phyloP scores from a whole-genome alignment of 2,329 filamentous ascomycete genomes.

The Cercospora janseana region DNA sequence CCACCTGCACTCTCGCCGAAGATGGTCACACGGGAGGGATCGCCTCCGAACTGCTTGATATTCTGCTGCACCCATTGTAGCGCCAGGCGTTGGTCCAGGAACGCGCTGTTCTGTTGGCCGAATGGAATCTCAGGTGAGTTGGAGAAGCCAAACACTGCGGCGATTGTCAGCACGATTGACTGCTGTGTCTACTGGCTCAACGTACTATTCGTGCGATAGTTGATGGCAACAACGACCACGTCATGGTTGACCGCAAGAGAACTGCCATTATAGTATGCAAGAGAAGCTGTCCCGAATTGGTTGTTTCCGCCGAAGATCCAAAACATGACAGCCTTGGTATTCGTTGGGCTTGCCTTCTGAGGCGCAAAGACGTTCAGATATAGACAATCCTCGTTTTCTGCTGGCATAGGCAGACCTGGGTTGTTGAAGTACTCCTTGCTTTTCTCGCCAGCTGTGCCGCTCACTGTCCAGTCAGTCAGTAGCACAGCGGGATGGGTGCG shows the following conservation, averaged over 20 bases:
- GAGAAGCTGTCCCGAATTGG: slow-evolving; percentile 21
- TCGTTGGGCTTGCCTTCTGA: slow-evolving; percentile 13
- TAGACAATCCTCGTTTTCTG: slow-evolving; percentile 25
- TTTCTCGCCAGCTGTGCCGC: slow-evolving; percentile 11
- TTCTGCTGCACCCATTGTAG: slow-evolving; percentile 49
- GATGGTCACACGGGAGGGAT: slow-evolving; percentile 47
- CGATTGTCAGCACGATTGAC: background rate
- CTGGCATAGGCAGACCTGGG: slow-evolving; percentile 15
- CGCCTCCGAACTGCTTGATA: slow-evolving; percentile 54
- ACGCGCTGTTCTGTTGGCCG: slow-evolving; percentile 34
- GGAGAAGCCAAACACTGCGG: slow-evolving; percentile 26
- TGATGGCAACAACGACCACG: slow-evolving; percentile 26
- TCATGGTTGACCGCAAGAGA: slow-evolving; percentile 24
- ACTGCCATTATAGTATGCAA: slow-evolving; percentile 24
- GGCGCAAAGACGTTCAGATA: slow-evolving; percentile 26
- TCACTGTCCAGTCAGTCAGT: background rate
- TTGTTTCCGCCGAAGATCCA: slow-evolving; percentile 25
- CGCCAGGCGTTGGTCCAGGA: slow-evolving; percentile 37
- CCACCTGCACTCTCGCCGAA: slow-evolving; percentile 27
- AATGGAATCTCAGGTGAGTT: slow-evolving; percentile 36
- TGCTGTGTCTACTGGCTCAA: background rate
- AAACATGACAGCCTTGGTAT: slow-evolving; percentile 23
- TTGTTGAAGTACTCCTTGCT: slow-evolving; percentile 23
- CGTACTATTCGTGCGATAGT: slow-evolving; percentile 25
- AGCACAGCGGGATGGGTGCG: background rate